Base-by-base conservation (phyloP, 140 eudicot genomes). In the Ambrosia hybrid region DNA sequence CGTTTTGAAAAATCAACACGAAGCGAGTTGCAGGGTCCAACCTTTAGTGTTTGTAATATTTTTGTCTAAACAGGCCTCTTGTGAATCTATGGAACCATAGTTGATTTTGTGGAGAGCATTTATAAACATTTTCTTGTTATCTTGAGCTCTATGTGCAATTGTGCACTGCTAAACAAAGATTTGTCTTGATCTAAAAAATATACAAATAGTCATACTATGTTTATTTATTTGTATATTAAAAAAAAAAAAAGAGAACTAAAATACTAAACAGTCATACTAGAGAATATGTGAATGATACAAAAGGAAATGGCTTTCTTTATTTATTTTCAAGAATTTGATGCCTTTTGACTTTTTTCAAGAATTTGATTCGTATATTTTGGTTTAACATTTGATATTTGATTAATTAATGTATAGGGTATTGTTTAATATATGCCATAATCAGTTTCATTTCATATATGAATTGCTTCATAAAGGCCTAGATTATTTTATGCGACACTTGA, bases 71-170 rank as follows among this genome's bases (percentile, higher is more conserved):
- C 73, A 43, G 68, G 73, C 51, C 8, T 65, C 46, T 72, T 73
- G 71, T 79, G 79, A 79, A 59, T 72, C 62, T 57, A 3, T 59
- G 75, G 51, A 73, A 79, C 69, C 21, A 39, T 46, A 26, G 51
- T 59, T 13, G 36, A 51, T 56, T 78, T 65, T 72, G 64, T 65
- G 69, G 82, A 64, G 43, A 62, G 26, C 66, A 30, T 30, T 30
- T 30, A 30, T 30, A 30, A 30, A 30, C 34, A 30, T 30, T 30
- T 30, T 30, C 2, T 30, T 30, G 34, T 30, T 30, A 30, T 30
- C 34, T 30, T 30, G 34, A 30, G 34, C 2, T 30, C 34, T 30
- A 30, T 30, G 34, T 30, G 34, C 34, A 30, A 30, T 30, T 30
- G 34, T 30, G 34, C 34, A 30, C 34, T 30, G 34, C 34, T 30